A percentile compares a stretch with the other conserved stretches of the same genome.
These are phyloP conservation scores for Pleurotus sapidus DNA, from an alignment of 768 basidiomycete species.

Conservation along the genomic window DNA sequence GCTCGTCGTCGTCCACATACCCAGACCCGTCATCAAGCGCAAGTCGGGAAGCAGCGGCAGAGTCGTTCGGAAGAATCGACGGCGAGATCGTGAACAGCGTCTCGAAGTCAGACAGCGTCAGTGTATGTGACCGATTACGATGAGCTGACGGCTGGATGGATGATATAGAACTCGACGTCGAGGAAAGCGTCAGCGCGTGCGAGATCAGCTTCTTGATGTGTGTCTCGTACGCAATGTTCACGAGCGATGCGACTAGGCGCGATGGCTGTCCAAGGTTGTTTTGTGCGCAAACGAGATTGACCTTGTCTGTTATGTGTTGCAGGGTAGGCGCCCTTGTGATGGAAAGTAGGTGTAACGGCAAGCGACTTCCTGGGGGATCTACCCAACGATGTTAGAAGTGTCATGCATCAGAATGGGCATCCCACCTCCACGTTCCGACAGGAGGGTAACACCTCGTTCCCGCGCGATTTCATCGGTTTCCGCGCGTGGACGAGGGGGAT, in stretches of 20 bases:
- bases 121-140: slow-evolving; percentile 28
- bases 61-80: slow-evolving; percentile 73
- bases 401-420: background rate
- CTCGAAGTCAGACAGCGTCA: slow-evolving; percentile 71
- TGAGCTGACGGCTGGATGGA: slow-evolving; percentile 68
- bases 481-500: slow-evolving; percentile 41
- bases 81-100: slow-evolving; percentile 77
- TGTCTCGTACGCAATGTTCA: slow-evolving; percentile 80
- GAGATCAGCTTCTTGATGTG: slow-evolving; percentile 84
- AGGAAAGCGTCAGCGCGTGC: slow-evolving; percentile 73
- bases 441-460: slow-evolving; percentile 65
- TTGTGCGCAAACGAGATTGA: slow-evolving; percentile 80
- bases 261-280: slow-evolving; percentile 63
- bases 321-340: slow-evolving; percentile 69
- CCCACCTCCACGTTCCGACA: slow-evolving; percentile 66
- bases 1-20: slow-evolving; percentile 50
- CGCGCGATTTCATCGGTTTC: slow-evolving; percentile 66
- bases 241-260: slow-evolving; percentile 60
- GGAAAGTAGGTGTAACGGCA: slow-evolving; percentile 72
- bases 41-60: slow-evolving; percentile 73
- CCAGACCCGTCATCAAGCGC: slow-evolving; percentile 39
- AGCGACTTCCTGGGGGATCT: slow-evolving; percentile 72
- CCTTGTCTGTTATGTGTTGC: slow-evolving; percentile 75
- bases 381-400: background rate
- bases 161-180: slow-evolving; percentile 71